Evolutionary conservation across 139 green algal genomes (phyloP), one percentile per base, ranked within the genome.

Genomic region (Coelastrella sp.): DNA sequence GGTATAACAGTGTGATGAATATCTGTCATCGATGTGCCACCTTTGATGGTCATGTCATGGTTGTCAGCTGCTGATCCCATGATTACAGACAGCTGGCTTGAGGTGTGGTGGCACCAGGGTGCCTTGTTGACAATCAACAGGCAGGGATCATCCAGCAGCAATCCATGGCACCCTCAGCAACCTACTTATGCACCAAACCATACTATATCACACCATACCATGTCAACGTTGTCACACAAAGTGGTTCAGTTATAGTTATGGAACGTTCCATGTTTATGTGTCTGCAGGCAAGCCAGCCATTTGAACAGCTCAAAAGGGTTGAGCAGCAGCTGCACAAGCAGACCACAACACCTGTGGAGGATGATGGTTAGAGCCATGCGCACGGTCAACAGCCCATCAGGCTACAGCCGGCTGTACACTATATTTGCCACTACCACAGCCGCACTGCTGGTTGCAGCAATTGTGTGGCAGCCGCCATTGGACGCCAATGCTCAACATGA

Each of bases 371-470:
- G 17, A 27, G 59, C 82, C 7, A 14, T 87, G 82, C 10, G 11
- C 15, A 87, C 58, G 7, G 56, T 87, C 10, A 74, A 87, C 60
- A 87, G 59, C 82, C 61, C 82, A 59, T 87, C 57, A 20, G 82
- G 82, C 8, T 74, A 87, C 82, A 78, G 61, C 59, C 17, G 82
- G 24, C 15, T 5, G 5, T 87, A 87, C 63, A 87, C 82, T 7
- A 76, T 87, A 63, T 7, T 65, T 0, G 9, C 60, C 9, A 75
- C 82, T 11, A 74, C 57, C 11, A 35, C 82, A 24, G 57, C 59
- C 0, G 35, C 82, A 4, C 82, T 87, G 17, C 82, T 87, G 14
- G 58, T 87, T 19, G 56, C 82, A 24, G 63, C 63, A 9, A 87
- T 87, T 20, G 82, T 87, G 7, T 87, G 82, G 82, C 15, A 49